Evolutionary conservation across 257 asterid species (phyloP).

Genomic region (Fraxinus americana): DNA sequence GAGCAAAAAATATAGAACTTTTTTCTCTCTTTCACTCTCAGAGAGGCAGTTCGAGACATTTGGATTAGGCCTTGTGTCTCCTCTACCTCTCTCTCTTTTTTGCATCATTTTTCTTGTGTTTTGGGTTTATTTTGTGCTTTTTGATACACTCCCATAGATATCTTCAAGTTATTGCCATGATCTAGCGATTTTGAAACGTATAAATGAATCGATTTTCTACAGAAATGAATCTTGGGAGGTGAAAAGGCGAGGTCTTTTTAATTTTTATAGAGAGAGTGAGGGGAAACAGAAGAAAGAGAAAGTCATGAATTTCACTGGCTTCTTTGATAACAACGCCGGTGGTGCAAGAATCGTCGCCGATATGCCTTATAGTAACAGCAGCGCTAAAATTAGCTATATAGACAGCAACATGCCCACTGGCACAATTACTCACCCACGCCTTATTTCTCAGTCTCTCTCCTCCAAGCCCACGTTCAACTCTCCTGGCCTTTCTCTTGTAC

Average conservation of each 20-base stretch:
- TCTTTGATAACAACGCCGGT: conserved; percentile 67
- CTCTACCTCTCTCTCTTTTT: neutral
- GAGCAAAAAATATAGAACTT: neutral
- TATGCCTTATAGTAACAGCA: conserved; percentile 41
- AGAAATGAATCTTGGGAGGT: neutral
- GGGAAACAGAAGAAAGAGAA: neutral
- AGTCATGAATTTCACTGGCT: conserved; percentile 89
- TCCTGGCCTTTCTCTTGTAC: conserved; percentile 90
- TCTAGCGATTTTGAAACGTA: conserved; percentile 19
- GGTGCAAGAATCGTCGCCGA: conserved; percentile 67
- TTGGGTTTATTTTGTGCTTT: neutral
- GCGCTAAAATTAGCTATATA: conserved; percentile 12
- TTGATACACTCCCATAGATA: neutral
- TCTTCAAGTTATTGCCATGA: neutral
- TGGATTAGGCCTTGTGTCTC: neutral
- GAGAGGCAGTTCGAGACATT: neutral
- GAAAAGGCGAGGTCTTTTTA: neutral
- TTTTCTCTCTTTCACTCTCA: neutral
- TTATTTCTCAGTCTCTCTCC: conserved; percentile 49
- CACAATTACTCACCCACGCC: conserved; percentile 54
- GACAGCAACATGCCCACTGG: conserved; percentile 47
- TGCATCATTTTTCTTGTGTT: conserved; percentile 1
- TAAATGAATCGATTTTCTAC: conserved; percentile 20
- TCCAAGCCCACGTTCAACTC: conserved; percentile 73
- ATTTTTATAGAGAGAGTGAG: conserved; percentile 1